phyloP scores from a whole-genome alignment of 148 eudicot genomes.

The Camellia sinensis region DNA sequence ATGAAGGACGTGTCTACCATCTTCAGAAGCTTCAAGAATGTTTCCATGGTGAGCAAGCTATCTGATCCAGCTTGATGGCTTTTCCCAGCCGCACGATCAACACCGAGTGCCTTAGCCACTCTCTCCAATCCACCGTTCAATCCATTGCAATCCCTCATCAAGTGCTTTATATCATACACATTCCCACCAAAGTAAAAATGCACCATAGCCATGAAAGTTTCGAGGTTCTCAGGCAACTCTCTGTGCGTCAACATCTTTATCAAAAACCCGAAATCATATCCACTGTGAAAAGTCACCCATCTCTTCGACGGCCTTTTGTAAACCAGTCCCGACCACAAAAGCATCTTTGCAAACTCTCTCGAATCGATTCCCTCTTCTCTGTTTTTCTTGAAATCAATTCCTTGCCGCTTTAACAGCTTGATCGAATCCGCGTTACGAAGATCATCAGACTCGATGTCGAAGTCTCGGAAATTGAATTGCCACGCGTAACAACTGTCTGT shows the following conservation, averaged over 20 bases:
- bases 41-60: no score
- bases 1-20: no score
- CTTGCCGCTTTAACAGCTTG: no score
- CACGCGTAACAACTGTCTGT: no score
- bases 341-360: slow-evolving; percentile 24
- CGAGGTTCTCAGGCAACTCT: slow-evolving; percentile 14
- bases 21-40: no score
- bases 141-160: slow-evolving; percentile 15
- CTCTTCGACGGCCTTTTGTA: slow-evolving; percentile 29
- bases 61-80: no score
- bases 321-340: slow-evolving; percentile 34
- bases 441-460: no score
- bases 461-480: no score
- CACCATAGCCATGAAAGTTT: slow-evolving; percentile 21
- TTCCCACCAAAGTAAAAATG: slow-evolving; percentile 24
- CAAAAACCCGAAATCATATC: no score
- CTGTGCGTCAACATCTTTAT: neutral
- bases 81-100: slow-evolving; percentile 16
- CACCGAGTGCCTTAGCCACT: slow-evolving; percentile 27
- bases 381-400: neutral
- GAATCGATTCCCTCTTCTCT: slow-evolving; percentile 26
- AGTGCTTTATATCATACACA: no score
- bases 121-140: slow-evolving; percentile 42
- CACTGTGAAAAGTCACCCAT: slow-evolving; percentile 32
- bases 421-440: no score